Conservation (phyloP, 2,329 filamentous ascomycete species). For the Aspergillus novoparasiticus region DNA sequence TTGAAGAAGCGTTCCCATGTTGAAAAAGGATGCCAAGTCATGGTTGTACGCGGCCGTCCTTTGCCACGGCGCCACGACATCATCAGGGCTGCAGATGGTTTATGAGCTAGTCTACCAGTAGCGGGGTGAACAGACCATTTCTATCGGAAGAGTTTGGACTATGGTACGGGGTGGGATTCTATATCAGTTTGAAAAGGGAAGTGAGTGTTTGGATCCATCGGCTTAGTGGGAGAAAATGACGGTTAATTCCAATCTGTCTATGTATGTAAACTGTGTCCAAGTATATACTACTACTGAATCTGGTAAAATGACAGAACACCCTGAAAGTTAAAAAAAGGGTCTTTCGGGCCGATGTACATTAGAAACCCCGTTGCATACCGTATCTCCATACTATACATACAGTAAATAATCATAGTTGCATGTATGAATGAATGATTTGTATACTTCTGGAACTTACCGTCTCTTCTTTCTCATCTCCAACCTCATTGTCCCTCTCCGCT, state of each 20-base stretch:
- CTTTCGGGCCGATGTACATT: not conserved
- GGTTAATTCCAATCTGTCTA: not conserved
- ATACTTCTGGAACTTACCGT: not conserved
- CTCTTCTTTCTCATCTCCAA: not conserved
- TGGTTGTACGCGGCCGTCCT: constrained; percentile 11
- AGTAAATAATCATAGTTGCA: not conserved
- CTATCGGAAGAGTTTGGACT: too few species aligned
- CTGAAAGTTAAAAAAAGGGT: not conserved
- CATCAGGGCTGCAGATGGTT: not conserved
- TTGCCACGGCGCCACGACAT: constrained; percentile 7
- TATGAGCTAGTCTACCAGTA: not conserved
- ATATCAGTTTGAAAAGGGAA: not conserved
- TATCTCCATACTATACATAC: not conserved
- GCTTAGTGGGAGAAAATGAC: not conserved
- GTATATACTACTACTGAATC: too few species aligned
- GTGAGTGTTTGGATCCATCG: not conserved
- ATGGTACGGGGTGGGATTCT: not conserved
- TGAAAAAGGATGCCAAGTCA: constrained; percentile 6
- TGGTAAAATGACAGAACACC: too few species aligned
- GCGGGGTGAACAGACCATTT: too few species aligned
- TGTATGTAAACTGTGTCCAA: too few species aligned
- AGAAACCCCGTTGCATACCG: not conserved
- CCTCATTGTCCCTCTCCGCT: not conserved
- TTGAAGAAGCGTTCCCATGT: not conserved
- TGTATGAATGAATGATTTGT: not conserved